These are phyloP conservation scores for Aureobasidium leucospermi DNA, from an alignment of 2,329 filamentous ascomycete genomes.

Conservation along the genomic window DNA sequence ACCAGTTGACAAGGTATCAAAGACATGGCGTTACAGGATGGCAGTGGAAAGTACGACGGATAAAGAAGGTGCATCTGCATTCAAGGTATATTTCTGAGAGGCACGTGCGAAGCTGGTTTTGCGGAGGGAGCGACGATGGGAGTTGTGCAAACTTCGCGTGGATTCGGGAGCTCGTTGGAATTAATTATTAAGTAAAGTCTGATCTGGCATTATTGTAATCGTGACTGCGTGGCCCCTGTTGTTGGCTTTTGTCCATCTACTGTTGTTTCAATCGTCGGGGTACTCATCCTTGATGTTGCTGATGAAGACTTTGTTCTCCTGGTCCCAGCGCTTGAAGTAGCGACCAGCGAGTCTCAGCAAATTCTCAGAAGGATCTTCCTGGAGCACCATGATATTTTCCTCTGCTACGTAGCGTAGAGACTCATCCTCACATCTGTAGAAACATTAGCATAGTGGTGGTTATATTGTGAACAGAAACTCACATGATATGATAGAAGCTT, in stretches of 20 bases:
- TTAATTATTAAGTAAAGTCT: too few species aligned
- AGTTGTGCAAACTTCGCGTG: too few species aligned
- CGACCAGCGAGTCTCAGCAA: slow-evolving; percentile 68
- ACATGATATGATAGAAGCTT: slow-evolving; percentile 84
- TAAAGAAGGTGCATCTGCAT: too few species aligned
- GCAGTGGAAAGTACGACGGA: too few species aligned
- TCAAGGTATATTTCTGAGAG: too few species aligned
- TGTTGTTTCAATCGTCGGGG: slow-evolving; percentile 63
- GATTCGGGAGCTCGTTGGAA: too few species aligned
- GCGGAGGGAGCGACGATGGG: too few species aligned
- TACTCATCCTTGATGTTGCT: slow-evolving; percentile 80
- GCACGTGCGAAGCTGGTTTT: too few species aligned
- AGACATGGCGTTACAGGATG: too few species aligned
- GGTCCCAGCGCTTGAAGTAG: slow-evolving; percentile 83
- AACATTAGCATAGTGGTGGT: too few species aligned
- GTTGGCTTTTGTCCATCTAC: not conserved
- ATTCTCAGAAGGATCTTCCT: slow-evolving; percentile 43
- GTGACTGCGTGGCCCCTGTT: not conserved
- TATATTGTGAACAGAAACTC: too few species aligned
- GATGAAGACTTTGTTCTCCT: slow-evolving; percentile 59
- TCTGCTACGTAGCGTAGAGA: slow-evolving; percentile 69
- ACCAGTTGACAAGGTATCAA: too few species aligned
- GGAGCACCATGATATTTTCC: slow-evolving; percentile 67
- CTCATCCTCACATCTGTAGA: slow-evolving; percentile 59
- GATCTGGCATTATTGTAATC: not conserved